Evolutionary conservation across 257 asterid genomes (phyloP).

Genomic region (Asclepias syriaca): DNA sequence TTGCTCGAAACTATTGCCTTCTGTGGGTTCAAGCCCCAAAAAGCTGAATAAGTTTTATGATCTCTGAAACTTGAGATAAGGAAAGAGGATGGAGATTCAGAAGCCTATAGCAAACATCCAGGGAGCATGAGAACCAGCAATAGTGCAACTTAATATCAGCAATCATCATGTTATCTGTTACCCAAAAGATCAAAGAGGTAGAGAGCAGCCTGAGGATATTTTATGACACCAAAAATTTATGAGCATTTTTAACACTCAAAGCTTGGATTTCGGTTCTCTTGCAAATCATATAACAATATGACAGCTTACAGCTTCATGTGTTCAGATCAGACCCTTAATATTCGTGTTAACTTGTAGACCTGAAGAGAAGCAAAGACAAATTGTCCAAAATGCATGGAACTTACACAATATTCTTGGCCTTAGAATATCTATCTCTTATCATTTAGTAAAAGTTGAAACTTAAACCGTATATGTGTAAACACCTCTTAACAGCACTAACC

Average conservation of each 20-base stretch:
- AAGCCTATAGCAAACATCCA: not conserved
- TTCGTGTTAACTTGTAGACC: constrained; percentile 30
- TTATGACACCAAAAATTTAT: not conserved
- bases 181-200: not conserved
- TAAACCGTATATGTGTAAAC: too few species aligned
- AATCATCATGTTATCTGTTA: not conserved
- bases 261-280: not conserved
- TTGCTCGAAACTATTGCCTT: not conserved
- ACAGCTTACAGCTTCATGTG: not conserved
- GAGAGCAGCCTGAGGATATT: not conserved
- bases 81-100: not conserved
- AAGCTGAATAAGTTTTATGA: not conserved
- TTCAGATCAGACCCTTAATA: constrained; percentile 20
- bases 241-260: not conserved
- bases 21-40: not conserved
- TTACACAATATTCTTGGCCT: not conserved
- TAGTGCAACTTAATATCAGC: not conserved
- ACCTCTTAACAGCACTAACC: constrained; percentile 40
- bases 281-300: not conserved
- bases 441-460: not conserved
- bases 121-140: not conserved
- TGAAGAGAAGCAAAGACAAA: constrained; percentile 6
- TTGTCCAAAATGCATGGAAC: not conserved
- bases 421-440: not conserved
- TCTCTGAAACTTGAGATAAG: not conserved